Percentiles rank a stretch among this genome's conserved stretches.
Conservation (phyloP, 768 basidiomycete genomes). For the Tylopilus subfusipes region DNA sequence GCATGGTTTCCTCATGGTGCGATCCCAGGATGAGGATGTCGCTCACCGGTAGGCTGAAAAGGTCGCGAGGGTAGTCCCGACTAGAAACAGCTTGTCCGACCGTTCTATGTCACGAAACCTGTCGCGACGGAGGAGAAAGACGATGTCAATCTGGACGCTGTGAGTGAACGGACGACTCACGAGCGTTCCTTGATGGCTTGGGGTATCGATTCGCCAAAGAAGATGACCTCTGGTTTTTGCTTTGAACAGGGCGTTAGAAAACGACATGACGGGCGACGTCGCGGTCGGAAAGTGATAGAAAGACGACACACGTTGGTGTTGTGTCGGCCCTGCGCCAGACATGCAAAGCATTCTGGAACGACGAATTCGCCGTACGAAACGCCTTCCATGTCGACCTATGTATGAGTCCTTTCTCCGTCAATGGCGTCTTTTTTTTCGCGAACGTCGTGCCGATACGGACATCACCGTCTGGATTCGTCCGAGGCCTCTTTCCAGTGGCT, state of each 20-base stretch:
- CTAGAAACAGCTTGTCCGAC: constrained; percentile 66
- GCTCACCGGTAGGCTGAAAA: constrained; percentile 83
- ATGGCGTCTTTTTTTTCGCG: not conserved
- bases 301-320: constrained; percentile 56
- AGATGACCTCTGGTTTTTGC: constrained; percentile 82
- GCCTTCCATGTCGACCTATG: constrained; percentile 76
- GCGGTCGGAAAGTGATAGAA: not conserved
- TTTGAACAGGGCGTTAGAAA: constrained; percentile 23
- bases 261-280: not conserved
- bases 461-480: constrained; percentile 94
- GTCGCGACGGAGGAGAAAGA: not conserved
- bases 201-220: constrained; percentile 88
- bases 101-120: constrained; percentile 59
- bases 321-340: constrained; percentile 51
- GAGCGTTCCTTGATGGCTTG: constrained; percentile 62
- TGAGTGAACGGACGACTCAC: constrained; percentile 39
- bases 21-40: not conserved
- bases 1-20: not conserved
- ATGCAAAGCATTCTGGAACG: constrained; percentile 74
- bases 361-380: constrained; percentile 73
- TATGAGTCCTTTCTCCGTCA: not conserved
- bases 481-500: constrained; percentile 50
- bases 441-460: constrained; percentile 39
- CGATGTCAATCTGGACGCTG: not conserved
- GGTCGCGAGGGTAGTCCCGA: constrained; percentile 91